These are phyloP conservation scores for Didymella exigua DNA, from an alignment of 2,329 filamentous ascomycete species.

Conservation along the genomic window DNA sequence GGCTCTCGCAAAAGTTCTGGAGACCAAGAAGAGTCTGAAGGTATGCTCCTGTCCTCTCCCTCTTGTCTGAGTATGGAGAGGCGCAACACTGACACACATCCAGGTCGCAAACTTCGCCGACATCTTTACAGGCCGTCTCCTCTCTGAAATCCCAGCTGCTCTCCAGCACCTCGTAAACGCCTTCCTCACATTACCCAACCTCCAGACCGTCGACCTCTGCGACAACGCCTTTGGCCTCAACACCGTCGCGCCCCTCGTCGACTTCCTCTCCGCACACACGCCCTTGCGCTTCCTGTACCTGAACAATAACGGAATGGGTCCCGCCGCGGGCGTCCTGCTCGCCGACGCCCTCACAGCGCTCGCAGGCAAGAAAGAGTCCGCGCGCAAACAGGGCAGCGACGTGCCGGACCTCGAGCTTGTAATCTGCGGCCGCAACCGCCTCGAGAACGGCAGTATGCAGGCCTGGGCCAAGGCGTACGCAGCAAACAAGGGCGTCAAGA, in stretches of 20 bases:
- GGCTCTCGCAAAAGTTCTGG: constrained; percentile 80
- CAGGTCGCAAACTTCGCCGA: constrained; percentile 86
- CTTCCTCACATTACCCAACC: constrained; percentile 81
- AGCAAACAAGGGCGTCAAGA: constrained; percentile 78
- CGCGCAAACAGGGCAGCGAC: constrained; percentile 70
- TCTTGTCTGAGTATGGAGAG: not conserved
- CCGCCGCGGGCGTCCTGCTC: constrained; percentile 85
- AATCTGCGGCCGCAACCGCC: constrained; percentile 91
- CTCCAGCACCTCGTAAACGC: constrained; percentile 84
- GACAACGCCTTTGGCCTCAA: constrained; percentile 98
- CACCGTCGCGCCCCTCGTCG: constrained; percentile 88
- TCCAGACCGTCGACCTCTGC: constrained; percentile 92
- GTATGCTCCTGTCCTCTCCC: constrained; percentile 50
- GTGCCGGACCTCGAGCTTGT: constrained; percentile 92
- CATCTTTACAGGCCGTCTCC: constrained; percentile 93
- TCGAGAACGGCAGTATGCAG: constrained; percentile 95
- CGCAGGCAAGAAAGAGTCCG: constrained; percentile 81
- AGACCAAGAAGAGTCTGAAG: constrained; percentile 81
- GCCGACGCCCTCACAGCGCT: constrained; percentile 85
- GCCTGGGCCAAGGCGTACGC: constrained; percentile 90
- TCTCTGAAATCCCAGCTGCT: constrained; percentile 91
- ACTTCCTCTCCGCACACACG: constrained; percentile 85
- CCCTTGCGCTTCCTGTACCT: constrained; percentile 93
- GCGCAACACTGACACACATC: constrained; percentile 40
- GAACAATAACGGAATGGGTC: constrained; percentile 97